Evolutionary conservation across 192 early-diverging fungal genomes (phyloP).

Genomic region (Backusella parvicylindrica): DNA sequence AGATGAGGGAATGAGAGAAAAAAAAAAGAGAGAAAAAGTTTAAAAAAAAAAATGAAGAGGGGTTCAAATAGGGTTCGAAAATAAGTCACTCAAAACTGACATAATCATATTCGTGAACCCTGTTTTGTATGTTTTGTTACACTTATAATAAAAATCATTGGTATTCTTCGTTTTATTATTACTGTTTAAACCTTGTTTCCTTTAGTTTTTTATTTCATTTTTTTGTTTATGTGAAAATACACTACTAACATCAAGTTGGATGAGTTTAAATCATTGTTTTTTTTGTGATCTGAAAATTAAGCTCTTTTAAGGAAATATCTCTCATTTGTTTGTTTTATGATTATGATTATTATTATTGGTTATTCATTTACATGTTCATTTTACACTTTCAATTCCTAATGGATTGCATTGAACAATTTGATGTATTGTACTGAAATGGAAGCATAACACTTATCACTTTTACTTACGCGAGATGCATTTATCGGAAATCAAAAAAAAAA

Average conservation of each 20-base stretch:
- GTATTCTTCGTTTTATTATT: not conserved
- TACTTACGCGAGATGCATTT: not conserved
- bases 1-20: not conserved
- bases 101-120: not conserved
- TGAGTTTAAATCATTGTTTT: not conserved
- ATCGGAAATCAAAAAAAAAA: conserved; percentile 4
- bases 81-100: not conserved
- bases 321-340: not conserved
- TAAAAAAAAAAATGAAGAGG: not conserved
- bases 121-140: not conserved
- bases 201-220: not conserved
- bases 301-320: not conserved
- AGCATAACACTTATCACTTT: not conserved
- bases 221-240: not conserved
- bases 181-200: not conserved
- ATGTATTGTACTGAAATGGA: not conserved
- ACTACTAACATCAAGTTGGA: not conserved
- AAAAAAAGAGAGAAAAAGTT: not conserved
- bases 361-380: not conserved
- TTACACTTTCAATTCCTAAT: not conserved
- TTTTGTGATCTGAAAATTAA: not conserved
- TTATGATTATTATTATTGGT: not conserved
- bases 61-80: conserved; percentile 3
- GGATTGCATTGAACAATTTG: not conserved
- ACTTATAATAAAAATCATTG: not conserved